Percentiles rank a stretch among this genome's conserved stretches.
Evolutionary conservation across 2,329 filamentous ascomycete species (phyloP).

Genomic region (Mycosphaerelloides madeirae): DNA sequence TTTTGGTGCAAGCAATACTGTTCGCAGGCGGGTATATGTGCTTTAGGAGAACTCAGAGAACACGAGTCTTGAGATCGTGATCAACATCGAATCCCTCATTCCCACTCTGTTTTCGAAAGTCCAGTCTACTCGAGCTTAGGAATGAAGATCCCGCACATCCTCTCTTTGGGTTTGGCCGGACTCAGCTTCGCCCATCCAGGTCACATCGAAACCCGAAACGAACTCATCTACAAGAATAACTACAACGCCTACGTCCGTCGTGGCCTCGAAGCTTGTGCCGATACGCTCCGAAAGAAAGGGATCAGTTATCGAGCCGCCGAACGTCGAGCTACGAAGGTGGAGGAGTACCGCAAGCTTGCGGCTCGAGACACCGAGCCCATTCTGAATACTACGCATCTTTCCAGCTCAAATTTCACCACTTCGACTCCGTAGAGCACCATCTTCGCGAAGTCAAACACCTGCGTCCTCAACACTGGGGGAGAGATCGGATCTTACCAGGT

Average conservation of each 20-base stretch:
- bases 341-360: neutral
- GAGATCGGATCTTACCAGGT: slow-evolving; percentile 27
- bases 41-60: too few relatives aligned
- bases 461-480: slow-evolving; percentile 21
- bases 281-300: neutral
- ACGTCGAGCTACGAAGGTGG: neutral
- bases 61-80: too few relatives aligned
- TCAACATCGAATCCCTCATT: too few relatives aligned
- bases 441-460: slow-evolving; percentile 7
- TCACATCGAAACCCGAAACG: neutral
- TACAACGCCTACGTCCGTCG: neutral
- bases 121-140: too few relatives aligned
- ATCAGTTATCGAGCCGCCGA: neutral
- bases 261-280: neutral
- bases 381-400: neutral
- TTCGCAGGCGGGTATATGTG: too few relatives aligned
- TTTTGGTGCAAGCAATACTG: too few relatives aligned
- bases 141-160: too few relatives aligned
- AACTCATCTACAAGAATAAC: neutral
- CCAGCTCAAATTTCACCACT: neutral
- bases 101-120: too few relatives aligned
- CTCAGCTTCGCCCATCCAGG: neutral
- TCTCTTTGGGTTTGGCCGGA: neutral
- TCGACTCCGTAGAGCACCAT: neutral
- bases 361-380: neutral